These are phyloP conservation scores for Inga leiocalycina DNA, from an alignment of 306 rosid species.

Conservation along the genomic window DNA sequence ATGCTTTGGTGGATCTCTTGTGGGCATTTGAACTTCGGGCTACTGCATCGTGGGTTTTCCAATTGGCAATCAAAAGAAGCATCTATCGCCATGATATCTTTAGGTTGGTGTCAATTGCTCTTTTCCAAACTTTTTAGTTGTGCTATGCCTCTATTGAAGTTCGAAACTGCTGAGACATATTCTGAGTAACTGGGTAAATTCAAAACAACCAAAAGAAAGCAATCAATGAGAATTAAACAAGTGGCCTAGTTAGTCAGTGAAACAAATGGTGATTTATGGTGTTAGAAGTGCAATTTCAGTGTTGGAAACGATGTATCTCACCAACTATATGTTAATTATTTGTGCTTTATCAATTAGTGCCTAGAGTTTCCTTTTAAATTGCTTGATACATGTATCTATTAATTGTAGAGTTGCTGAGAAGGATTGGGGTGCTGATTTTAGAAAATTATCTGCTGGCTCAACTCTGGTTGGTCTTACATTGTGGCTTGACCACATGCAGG, in stretches of 20 bases:
- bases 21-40: constrained; percentile 98
- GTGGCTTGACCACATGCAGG: constrained; percentile 99
- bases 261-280: not conserved
- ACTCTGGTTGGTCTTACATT: constrained; percentile 96
- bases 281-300: not conserved
- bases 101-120: constrained; percentile 53
- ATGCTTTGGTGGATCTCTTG: constrained; percentile 84
- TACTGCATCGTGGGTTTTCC: constrained; percentile 94
- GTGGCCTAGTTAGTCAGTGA: not conserved
- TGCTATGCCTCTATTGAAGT: constrained; percentile 17
- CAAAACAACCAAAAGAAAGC: not conserved
- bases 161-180: constrained; percentile 25
- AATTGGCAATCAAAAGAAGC: constrained; percentile 77
- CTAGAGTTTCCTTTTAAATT: constrained; percentile 20
- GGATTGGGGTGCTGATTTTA: constrained; percentile 98
- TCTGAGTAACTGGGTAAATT: not conserved
- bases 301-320: not conserved
- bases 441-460: constrained; percentile 93
- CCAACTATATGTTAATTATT: not conserved
- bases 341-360: not conserved
- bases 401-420: constrained; percentile 80
- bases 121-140: constrained; percentile 21
- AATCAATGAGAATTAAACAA: not conserved
- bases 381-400: constrained; percentile 30
- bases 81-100: constrained; percentile 70